Base-by-base conservation (phyloP, 441 rosid genomes). In the Jatropha multifida region DNA sequence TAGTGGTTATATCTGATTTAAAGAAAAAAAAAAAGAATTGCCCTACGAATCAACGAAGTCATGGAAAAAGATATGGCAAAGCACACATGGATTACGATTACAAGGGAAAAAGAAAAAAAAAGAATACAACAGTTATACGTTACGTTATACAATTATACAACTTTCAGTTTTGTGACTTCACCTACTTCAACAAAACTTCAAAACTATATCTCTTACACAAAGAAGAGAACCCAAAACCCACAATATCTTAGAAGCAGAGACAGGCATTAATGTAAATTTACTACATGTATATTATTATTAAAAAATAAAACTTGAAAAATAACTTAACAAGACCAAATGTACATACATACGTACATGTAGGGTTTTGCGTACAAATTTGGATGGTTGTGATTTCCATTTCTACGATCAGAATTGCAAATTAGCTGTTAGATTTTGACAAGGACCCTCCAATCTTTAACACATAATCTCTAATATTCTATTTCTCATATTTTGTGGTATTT, bases 381-480 rank as follows among this genome's bases (percentile, higher is more conserved):
- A 81, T 69, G 46, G 46, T 79, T 77, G 59, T 74, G 76, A 80
- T 74, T 77, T 74, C 61, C 56, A 60, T 68, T 78, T 71, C 76
- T 78, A 37, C 71, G 48, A 76, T 61, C 80, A 74, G 62, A 55
- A n/a, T 48, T 59, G 23, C 17, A 76, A 51, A 58, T 58, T 77
- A 75, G 85, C 80, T 80, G 85, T 77, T 86, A 79, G 85, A 80
- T 83, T 79, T 76, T 59, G 84, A 79, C 82, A 78, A 66, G 83
- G 86, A 82, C 83, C 90, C 88, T 81, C 88, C 82, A 63, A 64
- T 26, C 74, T 72, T 65, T 60, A n/a, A 68, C 81, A 74, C 68
- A 66, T 69, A 77, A 83, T 78, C 6, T 12, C 5, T 12, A 64
- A 15, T 72, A 75, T 82, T 79, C 71, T 61, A 13, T 26, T 7